Percentiles rank a stretch among this genome's conserved stretches.
phyloP scores from a whole-genome alignment of 2,329 filamentous ascomycete species.

The Plenodomus tracheiphilus region DNA sequence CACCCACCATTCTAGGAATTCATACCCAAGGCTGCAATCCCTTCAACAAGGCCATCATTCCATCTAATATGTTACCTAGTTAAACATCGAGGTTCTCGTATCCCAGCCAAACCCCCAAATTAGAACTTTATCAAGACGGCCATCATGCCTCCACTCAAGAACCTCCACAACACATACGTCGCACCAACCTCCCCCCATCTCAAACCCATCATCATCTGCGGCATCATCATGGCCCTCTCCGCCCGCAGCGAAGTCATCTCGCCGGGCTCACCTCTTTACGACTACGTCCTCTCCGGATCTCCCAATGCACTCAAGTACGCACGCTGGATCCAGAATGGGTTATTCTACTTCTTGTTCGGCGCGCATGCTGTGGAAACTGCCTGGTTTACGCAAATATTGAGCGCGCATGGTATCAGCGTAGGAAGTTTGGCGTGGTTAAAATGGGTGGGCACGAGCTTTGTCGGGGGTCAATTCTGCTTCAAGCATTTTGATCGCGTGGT shows the following conservation, averaged over 20 bases:
- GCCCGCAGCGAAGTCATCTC: slow-evolving; percentile 14
- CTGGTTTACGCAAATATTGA: slow-evolving; percentile 20
- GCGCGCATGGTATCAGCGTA: slow-evolving; percentile 17
- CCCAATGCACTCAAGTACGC: slow-evolving; percentile 14
- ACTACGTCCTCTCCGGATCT: slow-evolving; percentile 13
- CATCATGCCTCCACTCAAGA: slow-evolving; percentile 14
- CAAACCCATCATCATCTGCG: slow-evolving; percentile 25
- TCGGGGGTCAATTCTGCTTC: slow-evolving; percentile 26
- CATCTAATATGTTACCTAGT: too few relatives aligned
- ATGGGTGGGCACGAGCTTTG: slow-evolving; percentile 31
- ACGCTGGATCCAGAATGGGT: slow-evolving; percentile 22
- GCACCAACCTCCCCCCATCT: slow-evolving; percentile 16
- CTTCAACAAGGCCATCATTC: too few relatives aligned
- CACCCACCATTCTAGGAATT: too few relatives aligned
- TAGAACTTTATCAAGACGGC: not conserved
- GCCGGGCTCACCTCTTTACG: slow-evolving; percentile 22
- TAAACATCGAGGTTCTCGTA: too few relatives aligned
- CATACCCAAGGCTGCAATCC: too few relatives aligned
- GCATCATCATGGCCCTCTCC: slow-evolving; percentile 28
- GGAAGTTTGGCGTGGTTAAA: slow-evolving; percentile 22
- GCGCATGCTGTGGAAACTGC: slow-evolving; percentile 26
- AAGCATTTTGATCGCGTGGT: slow-evolving; percentile 26
- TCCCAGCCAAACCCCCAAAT: too few relatives aligned
- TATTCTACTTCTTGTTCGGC: slow-evolving; percentile 29
- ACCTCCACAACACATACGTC: slow-evolving; percentile 23